Evolutionary conservation across 352 stramenopile species (phyloP).

Genomic region (Pythium rishiriense): DNA sequence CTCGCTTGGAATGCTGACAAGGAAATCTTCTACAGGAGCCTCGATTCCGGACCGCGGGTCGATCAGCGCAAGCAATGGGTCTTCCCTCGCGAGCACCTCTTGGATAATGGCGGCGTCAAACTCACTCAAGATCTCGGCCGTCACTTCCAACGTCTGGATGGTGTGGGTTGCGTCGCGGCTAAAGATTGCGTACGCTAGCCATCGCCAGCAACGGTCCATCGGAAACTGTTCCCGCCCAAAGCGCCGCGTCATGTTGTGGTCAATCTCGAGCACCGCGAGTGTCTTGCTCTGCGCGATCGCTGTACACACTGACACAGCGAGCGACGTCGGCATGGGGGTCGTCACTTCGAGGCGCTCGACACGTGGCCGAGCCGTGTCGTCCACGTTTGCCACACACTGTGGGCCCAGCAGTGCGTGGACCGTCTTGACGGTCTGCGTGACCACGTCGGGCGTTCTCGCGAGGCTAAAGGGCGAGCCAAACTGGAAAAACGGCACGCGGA

Average conservation of each 20-base stretch:
- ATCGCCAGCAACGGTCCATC: slow-evolving; percentile 12
- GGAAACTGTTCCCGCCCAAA: slow-evolving; percentile 5
- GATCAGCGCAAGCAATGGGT: neutral
- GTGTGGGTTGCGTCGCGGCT: slow-evolving; percentile 1
- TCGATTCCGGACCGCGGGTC: slow-evolving; percentile 1
- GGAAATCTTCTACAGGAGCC: neutral
- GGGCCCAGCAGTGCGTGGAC: slow-evolving; percentile 7
- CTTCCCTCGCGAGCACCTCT: neutral
- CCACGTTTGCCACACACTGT: neutral
- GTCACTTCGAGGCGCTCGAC: neutral
- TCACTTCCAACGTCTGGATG: slow-evolving; percentile 11
- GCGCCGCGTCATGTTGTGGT: neutral
- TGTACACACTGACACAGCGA: slow-evolving; percentile 2
- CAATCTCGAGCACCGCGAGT: neutral
- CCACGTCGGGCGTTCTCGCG: neutral
- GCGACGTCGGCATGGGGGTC: neutral
- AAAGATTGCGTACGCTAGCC: slow-evolving; percentile 12
- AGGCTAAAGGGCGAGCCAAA: slow-evolving; percentile 2
- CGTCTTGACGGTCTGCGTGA: neutral
- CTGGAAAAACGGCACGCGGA: neutral
- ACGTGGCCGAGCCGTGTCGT: neutral
- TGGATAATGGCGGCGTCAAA: slow-evolving; percentile 4
- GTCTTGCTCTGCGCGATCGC: slow-evolving; percentile 14
- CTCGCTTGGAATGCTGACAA: neutral
- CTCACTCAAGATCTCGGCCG: neutral